phyloP scores from a whole-genome alignment of 1,139 yeast genomes.

The Geotrichum carabidarum region DNA sequence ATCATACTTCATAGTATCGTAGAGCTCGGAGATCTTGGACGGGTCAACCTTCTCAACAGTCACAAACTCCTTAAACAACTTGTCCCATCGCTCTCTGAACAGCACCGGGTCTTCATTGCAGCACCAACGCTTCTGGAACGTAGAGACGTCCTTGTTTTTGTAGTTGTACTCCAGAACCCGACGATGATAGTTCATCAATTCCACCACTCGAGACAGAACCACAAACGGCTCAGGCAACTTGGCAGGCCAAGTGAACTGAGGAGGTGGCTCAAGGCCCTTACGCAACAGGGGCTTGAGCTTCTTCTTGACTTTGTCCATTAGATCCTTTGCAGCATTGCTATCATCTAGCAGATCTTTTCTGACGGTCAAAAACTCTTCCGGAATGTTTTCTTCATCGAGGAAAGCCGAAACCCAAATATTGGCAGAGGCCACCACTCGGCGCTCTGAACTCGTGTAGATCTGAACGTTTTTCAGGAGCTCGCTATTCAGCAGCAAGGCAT shows the following conservation, averaged over 20 bases:
- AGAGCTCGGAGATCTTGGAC: constrained; percentile 89
- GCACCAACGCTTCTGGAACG: constrained; percentile 84
- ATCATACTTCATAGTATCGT: constrained; percentile 98
- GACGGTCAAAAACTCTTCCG: constrained; percentile 73
- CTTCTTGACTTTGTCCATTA: constrained; percentile 97
- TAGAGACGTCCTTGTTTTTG: constrained; percentile 56
- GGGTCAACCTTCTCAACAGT: constrained; percentile 97
- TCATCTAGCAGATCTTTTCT: constrained; percentile 92
- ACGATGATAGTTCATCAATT: constrained; percentile 88
- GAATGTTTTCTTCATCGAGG: constrained; percentile 65
- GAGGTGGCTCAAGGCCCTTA: constrained; percentile 97
- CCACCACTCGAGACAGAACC: constrained; percentile 90
- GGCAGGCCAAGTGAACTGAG: constrained; percentile 98
- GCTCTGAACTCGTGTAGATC: constrained; percentile 86
- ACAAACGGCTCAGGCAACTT: constrained; percentile 96
- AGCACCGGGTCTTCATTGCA: constrained; percentile 90
- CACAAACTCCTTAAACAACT: constrained; percentile 84
- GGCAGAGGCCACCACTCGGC: constrained; percentile 91
- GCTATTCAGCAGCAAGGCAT: constrained; percentile 76
- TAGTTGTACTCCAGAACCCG: constrained; percentile 81
- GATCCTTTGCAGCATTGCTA: constrained; percentile 95
- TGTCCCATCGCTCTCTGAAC: constrained; percentile 96
- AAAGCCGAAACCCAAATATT: constrained; percentile 81
- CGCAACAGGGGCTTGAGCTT: constrained; percentile 88
- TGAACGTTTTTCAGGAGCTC: constrained; percentile 79